Evolutionary conservation across 2,329 filamentous ascomycete species (phyloP).

Genomic region (Hymenoscyphus scutula): DNA sequence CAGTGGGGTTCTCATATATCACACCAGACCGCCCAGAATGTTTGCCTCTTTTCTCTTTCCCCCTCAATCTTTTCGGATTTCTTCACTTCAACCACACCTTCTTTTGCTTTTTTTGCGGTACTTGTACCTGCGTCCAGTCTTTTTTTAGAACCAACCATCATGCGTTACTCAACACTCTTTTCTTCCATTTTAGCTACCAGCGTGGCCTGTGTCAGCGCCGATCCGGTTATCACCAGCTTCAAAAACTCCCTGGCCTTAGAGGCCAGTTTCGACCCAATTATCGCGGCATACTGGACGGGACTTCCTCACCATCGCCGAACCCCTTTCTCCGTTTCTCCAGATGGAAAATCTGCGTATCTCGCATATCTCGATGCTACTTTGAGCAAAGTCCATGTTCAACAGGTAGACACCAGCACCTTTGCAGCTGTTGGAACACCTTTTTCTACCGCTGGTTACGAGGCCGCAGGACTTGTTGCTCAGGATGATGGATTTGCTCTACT

Average conservation of each 20-base stretch:
- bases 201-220: constrained; percentile 21
- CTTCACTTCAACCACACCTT: background rate
- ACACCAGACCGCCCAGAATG: background rate
- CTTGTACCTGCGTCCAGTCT: constrained; percentile 19
- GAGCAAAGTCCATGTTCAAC: constrained; percentile 56
- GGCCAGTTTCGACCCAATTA: constrained; percentile 54
- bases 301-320: constrained; percentile 60
- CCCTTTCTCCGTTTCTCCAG: constrained; percentile 60
- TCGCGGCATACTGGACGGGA: constrained; percentile 60
- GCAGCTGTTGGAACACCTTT: constrained; percentile 50
- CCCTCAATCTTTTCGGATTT: constrained; percentile 5
- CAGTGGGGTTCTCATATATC: background rate
- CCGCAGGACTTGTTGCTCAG: constrained; percentile 59
- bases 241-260: constrained; percentile 48
- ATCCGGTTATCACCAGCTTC: constrained; percentile 32
- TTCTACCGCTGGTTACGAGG: constrained; percentile 55
- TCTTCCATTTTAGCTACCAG: constrained; percentile 25
- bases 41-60: background rate
- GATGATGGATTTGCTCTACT: constrained; percentile 62
- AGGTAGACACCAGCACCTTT: constrained; percentile 54
- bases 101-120: background rate
- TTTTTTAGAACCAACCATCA: constrained; percentile 15
- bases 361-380: constrained; percentile 58
- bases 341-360: constrained; percentile 57
- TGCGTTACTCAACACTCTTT: constrained; percentile 27